phyloP scores from a whole-genome alignment of 148 eudicot species.

The Rhododendron ferrugineum region DNA sequence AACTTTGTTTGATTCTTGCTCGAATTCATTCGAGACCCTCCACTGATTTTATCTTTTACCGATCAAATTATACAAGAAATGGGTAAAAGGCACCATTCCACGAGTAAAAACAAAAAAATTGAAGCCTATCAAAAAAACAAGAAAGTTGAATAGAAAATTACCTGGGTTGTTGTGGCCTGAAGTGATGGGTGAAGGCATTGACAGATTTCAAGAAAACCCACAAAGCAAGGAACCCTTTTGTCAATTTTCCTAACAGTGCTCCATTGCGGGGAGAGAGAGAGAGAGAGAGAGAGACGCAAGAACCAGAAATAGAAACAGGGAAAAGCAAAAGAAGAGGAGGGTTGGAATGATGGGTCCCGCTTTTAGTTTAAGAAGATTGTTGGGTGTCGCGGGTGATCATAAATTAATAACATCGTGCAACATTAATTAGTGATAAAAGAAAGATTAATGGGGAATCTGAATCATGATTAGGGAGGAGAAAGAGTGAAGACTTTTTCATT shows the following conservation, averaged over 20 bases:
- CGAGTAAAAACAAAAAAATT: not conserved
- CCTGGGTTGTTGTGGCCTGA: conserved; percentile 21
- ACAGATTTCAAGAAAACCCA: conserved; percentile 29
- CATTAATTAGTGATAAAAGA: not conserved
- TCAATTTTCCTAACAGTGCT: conserved; percentile 14
- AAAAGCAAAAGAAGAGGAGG: conserved; percentile 3
- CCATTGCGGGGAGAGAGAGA: conserved; percentile 7
- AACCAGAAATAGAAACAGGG: not conserved
- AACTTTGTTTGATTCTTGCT: not conserved
- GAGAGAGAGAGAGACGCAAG: not conserved
- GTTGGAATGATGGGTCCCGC: conserved; percentile 25
- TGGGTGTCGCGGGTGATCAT: conserved; percentile 4
- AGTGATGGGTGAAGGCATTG: conserved; percentile 18
- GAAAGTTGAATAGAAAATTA: not conserved
- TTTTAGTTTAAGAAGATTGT: conserved; percentile 19
- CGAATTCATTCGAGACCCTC: not conserved
- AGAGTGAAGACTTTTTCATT: not conserved
- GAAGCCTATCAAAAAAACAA: not conserved
- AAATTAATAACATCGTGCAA: not conserved
- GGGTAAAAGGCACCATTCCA: not conserved
- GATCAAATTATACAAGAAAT: not conserved
- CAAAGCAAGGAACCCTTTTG: not conserved
- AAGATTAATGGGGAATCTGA: conserved; percentile 17
- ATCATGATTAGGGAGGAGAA: conserved; percentile 17
- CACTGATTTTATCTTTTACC: not conserved